phyloP scores from a whole-genome alignment of 768 basidiomycete species.

The Asterophora parasitica region DNA sequence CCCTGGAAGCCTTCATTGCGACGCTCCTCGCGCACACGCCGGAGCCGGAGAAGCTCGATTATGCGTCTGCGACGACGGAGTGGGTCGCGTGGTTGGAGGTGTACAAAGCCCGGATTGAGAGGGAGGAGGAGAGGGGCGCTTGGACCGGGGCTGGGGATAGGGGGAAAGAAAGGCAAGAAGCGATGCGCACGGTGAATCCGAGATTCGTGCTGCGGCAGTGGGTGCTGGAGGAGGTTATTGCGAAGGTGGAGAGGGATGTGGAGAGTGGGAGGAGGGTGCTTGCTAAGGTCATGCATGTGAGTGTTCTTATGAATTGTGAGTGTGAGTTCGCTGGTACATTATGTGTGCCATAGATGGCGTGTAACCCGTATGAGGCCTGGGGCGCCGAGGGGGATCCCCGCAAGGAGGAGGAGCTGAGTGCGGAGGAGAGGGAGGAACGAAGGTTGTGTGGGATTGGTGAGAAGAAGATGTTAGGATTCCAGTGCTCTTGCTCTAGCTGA shows the following conservation, averaged over 20 bases:
- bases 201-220: constrained; percentile 93
- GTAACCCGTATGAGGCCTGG: constrained; percentile 81
- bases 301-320: too few relatives aligned
- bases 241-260: constrained; percentile 61
- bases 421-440: constrained; percentile 64
- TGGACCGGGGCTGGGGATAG: constrained; percentile 23
- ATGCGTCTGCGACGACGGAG: constrained; percentile 40
- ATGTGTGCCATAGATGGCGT: constrained; percentile 65
- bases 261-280: constrained; percentile 62
- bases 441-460: constrained; percentile 77
- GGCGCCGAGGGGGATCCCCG: constrained; percentile 66
- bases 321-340: too few relatives aligned
- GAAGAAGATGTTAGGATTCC: constrained; percentile 76
- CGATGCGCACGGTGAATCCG: constrained; percentile 68
- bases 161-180: constrained; percentile 43
- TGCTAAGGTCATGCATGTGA: constrained; percentile 77
- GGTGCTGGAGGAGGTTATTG: constrained; percentile 92
- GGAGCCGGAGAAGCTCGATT: constrained; percentile 40
- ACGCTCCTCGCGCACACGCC: constrained; percentile 44
- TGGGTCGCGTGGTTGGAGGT: constrained; percentile 61
- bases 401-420: constrained; percentile 42
- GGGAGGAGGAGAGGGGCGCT: constrained; percentile 46
- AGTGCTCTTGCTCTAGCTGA: constrained; percentile 89
- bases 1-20: constrained; percentile 38
- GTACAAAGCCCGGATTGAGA: constrained; percentile 56